Evolutionary conservation across 2,329 filamentous ascomycete genomes (phyloP), one percentile per base, ranked within the genome.

Genomic region (Aspergillus sp.): DNA sequence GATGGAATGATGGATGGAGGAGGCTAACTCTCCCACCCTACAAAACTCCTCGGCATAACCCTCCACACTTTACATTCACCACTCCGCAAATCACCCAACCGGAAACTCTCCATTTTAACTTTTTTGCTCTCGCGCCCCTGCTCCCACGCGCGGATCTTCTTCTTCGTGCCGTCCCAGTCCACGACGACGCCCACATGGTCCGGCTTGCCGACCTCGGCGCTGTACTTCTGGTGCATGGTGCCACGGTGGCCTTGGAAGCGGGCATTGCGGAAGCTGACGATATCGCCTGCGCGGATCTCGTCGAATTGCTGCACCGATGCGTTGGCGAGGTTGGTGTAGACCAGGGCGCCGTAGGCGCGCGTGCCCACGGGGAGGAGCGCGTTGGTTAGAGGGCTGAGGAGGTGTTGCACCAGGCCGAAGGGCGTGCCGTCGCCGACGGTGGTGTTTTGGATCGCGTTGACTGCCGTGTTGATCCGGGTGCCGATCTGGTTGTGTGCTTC

Each of bases 131-230:
- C 91, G 9, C 91, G 76, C 0, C 91, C 91, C 65, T 98, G 93
- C 67, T 97, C 93, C 87, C 88, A 97, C 1, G 85, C 90, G 29
- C 90, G 75, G 28, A 98, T 85, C 76, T 97, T 96, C 78, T 95
- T 95, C 79, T 96, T 95, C 36, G 88, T 94, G 3, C 93, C 93
- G 66, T 98, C 93, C 93, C 93, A 98, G 66, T 98, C 93, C 7
- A 88, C 80, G 3, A 98, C 91, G 2, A 98, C 73, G 2, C 80
- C 93, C 0, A 97, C 91, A 60, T 98, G 93, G 53, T 91, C 78
- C 7, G 80, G 88, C 64, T 88, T 93, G 54, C 89, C 90, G 1
- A 96, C 87, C 57, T 98, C 93, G 44, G 81, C 74, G 42, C 77
- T 83, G 67, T 98, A 98, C 67, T 96, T 97, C 55, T 87, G 85